Evolutionary conservation across 495 filamentous ascomycete genomes (phyloP), one percentile per base, ranked within the genome.

Genomic region (Daldinia concentrica): DNA sequence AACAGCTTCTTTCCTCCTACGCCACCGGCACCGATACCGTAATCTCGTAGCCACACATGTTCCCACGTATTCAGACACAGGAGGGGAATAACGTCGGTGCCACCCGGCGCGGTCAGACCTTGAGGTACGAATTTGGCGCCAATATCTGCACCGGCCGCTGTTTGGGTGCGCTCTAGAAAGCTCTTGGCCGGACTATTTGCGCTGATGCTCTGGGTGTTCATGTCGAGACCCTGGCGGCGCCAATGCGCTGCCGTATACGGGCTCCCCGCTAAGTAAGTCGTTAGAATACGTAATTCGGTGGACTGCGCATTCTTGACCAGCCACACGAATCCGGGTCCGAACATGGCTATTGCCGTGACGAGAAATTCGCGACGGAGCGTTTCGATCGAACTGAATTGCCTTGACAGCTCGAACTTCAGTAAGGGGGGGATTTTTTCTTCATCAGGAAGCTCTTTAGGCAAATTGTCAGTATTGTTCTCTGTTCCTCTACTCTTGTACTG

Each of bases 281-380:
- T 85, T 64, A 99, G 86, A 74, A 98, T 90, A 74, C 89, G 87
- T 79, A 95, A 82, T 60, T 86, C 78, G 58, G 68, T 72, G 37
- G 74, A 69, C 32, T 75, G 72, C 6, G 78, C 78, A 55, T 67
- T 74, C 70, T 88, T 84, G 66, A 97, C 91, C 56, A 99, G 90
- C 95, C 95, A 99, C 72, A 98, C 93, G 83, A 94, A 98, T 60
- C 91, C 95, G 1, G 94, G 93, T 51, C 96, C 96, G 83, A 99
- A 99, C 94, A 98, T 97, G 79, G 88, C 86, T 68, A 86, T 82
- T 62, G 96, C 95, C 6, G 93, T 97, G 62, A 88, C 84, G 69
- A 96, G 81, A 81, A 98, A 89, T 71, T 94, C 90, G 68, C 83
- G 80, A 76, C 89, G 89, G 24, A 99, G 86, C 17, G 93, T 92